Percentiles rank a stretch among this genome's conserved stretches.
Conservation (phyloP, 2,329 filamentous ascomycete species). For the Cryphonectria carpinicola region DNA sequence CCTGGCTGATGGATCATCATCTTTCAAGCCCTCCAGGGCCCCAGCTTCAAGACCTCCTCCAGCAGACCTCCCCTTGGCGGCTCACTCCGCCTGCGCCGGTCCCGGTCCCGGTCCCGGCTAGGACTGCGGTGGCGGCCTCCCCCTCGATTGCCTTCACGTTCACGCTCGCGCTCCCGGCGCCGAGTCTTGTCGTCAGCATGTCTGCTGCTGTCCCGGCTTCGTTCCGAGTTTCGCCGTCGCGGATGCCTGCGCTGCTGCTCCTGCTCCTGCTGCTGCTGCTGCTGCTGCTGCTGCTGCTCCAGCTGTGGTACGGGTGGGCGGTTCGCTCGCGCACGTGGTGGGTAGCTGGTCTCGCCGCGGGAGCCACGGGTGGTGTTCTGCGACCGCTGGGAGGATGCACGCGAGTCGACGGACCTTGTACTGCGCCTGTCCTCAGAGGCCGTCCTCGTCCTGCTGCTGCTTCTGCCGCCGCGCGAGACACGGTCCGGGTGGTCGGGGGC, state of each 20-base stretch:
- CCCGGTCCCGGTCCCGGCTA: background rate
- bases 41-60: slow-evolving; percentile 8
- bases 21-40: slow-evolving; percentile 8
- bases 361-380: background rate
- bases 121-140: background rate
- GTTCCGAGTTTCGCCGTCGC: background rate
- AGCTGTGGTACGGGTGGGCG: background rate
- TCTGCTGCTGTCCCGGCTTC: background rate
- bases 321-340: background rate
- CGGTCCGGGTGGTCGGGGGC: background rate
- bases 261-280: background rate
- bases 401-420: background rate
- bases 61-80: background rate
- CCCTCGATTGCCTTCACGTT: background rate
- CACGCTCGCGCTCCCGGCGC: background rate
- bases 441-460: background rate
- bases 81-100: slow-evolving; percentile 8
- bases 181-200: background rate
- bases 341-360: slow-evolving; percentile 3
- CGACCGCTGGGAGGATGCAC: background rate
- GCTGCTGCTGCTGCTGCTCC: background rate
- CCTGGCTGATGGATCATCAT: background rate
- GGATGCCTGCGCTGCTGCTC: background rate
- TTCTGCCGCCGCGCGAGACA: background rate
- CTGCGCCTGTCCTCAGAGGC: background rate